Evolutionary conservation across 208 protist species (phyloP).

Genomic region (Spongospora subterranea): DNA sequence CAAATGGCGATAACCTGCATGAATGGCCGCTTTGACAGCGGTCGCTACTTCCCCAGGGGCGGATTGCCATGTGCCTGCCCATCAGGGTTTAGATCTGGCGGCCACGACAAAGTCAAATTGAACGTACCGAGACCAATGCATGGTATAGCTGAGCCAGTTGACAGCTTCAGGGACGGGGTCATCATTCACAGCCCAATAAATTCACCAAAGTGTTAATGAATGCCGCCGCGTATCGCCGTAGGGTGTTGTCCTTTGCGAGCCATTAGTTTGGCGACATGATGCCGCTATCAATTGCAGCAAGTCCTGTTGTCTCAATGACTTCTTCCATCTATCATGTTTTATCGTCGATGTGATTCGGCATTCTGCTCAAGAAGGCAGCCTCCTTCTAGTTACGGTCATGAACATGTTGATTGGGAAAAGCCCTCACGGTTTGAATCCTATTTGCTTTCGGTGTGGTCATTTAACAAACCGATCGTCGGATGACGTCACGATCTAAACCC

Average conservation of each 20-base stretch:
- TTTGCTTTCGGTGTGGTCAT: no score
- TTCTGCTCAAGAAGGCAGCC: background rate
- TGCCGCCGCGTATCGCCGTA: no score
- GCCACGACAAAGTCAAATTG: background rate
- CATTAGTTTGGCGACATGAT: no score
- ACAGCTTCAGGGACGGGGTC: background rate
- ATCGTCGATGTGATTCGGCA: background rate
- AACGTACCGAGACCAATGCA: slow-evolving; percentile 30
- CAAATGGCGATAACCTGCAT: slow-evolving; percentile 62
- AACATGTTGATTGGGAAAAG: no score
- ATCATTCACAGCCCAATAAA: background rate
- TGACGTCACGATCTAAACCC: no score
- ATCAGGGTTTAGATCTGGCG: background rate
- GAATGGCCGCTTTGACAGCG: slow-evolving; percentile 43
- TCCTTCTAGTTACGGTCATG: no score
- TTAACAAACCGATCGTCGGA: no score
- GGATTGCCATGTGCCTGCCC: slow-evolving; percentile 34
- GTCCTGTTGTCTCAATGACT: background rate
- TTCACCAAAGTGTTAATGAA: no score
- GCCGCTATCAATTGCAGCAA: no score
- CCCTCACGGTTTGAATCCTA: no score
- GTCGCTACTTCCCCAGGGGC: background rate
- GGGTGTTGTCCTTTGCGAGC: no score
- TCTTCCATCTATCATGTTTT: background rate
- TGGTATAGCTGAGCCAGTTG: slow-evolving; percentile 20